Evolutionary conservation across 2,329 filamentous ascomycete genomes (phyloP).

Genomic region (Dactylonectria estremocensis): DNA sequence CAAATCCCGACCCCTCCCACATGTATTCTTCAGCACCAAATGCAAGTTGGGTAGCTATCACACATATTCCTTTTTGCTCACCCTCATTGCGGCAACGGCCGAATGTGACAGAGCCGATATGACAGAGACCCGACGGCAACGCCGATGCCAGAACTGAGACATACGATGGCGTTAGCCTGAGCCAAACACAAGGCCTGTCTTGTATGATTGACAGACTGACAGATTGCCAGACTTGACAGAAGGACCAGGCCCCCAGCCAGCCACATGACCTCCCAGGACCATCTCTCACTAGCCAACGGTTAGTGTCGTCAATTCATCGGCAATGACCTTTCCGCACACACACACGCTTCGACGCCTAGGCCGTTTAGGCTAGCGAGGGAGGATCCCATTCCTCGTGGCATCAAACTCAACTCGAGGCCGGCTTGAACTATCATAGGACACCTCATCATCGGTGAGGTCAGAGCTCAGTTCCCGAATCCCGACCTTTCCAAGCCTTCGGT

Average conservation of each 20-base stretch:
- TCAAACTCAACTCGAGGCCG: not conserved
- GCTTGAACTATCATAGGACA: not conserved
- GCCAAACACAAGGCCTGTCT: too few species aligned
- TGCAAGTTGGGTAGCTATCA: too few species aligned
- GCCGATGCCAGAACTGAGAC: not conserved
- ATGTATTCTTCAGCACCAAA: not conserved
- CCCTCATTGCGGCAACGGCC: not conserved
- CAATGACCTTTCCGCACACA: not conserved
- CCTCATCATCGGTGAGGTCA: not conserved
- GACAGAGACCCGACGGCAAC: not conserved
- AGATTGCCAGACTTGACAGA: not conserved
- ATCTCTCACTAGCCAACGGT: not conserved
- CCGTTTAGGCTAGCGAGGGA: not conserved
- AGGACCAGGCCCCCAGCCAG: not conserved
- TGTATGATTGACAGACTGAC: too few species aligned
- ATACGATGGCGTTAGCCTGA: not conserved
- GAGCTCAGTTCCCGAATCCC: not conserved
- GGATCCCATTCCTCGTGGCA: constrained; percentile 1
- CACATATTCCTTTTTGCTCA: not conserved
- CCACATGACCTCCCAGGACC: not conserved
- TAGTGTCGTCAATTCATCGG: not conserved
- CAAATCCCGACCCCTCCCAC: not conserved
- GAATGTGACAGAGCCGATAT: not conserved
- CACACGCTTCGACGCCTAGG: not conserved
- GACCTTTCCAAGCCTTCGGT: not conserved